Percentiles rank a stretch among this genome's conserved stretches.
Conservation (phyloP, 257 asterid genomes). For the Solanum lycopersicoides region DNA sequence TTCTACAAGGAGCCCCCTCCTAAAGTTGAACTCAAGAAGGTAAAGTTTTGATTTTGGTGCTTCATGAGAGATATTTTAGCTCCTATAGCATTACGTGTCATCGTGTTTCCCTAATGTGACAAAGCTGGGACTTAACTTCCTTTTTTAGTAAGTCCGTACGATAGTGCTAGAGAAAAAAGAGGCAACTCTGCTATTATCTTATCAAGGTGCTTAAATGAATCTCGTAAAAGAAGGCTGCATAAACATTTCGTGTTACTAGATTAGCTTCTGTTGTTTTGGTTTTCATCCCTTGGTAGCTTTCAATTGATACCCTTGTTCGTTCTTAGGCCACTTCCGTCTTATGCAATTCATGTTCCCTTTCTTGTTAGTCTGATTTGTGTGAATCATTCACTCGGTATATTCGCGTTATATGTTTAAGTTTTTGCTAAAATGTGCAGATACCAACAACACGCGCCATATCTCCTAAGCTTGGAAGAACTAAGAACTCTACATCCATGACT, state of each 20-base stretch:
- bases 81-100: neutral
- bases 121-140: neutral
- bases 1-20: slow-evolving; percentile 93
- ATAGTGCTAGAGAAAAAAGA: neutral
- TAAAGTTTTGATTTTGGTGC: slow-evolving; percentile 1
- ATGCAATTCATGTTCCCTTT: neutral
- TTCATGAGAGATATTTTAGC: neutral
- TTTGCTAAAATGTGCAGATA: slow-evolving; percentile 21
- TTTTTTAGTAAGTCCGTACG: neutral
- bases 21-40: slow-evolving; percentile 76
- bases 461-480: slow-evolving; percentile 78
- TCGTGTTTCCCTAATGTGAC: neutral
- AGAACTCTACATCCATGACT: slow-evolving; percentile 13
- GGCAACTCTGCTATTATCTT: neutral
- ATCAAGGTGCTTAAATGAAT: neutral
- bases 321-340: neutral
- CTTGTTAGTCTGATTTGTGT: neutral
- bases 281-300: neutral
- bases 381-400: neutral
- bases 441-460: slow-evolving; percentile 78
- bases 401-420: neutral
- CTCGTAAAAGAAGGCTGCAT: neutral
- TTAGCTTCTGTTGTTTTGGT: neutral
- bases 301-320: neutral
- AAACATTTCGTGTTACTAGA: neutral